phyloP scores from a whole-genome alignment of 805 yeast genomes.

The Nakazawaea laoshanensis region DNA sequence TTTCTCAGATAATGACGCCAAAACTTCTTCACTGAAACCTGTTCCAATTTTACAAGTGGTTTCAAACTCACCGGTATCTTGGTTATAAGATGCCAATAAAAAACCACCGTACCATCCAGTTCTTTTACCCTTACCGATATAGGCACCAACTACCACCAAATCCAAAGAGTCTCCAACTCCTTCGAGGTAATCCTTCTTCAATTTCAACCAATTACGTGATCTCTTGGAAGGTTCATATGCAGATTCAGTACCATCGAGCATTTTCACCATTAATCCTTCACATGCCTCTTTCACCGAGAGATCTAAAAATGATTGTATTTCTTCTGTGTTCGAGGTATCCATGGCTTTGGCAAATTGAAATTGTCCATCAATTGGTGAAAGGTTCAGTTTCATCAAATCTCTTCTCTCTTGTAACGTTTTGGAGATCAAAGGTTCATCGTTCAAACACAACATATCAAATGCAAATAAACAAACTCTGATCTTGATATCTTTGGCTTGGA shows the following conservation, averaged over 20 bases:
- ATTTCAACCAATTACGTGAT: conserved; percentile 89
- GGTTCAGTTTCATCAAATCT: conserved; percentile 41
- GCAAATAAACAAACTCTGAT: conserved; percentile 91
- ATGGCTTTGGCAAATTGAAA: conserved; percentile 72
- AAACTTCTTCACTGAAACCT: conserved; percentile 84
- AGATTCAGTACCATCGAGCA: conserved; percentile 73
- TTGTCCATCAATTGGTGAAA: conserved; percentile 62
- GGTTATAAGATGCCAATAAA: conserved; percentile 80
- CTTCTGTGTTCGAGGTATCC: conserved; percentile 63
- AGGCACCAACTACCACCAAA: conserved; percentile 89
- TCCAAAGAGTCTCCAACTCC: conserved; percentile 97
- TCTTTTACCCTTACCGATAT: conserved; percentile 88
- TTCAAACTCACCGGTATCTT: conserved; percentile 87
- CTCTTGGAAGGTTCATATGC: conserved; percentile 91
- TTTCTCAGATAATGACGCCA: conserved; percentile 48
- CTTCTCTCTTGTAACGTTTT: conserved; percentile 68
- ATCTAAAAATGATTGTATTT: conserved; percentile 77
- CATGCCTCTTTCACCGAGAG: conserved; percentile 84
- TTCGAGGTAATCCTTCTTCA: conserved; percentile 88
- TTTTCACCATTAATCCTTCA: conserved; percentile 95
- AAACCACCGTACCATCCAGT: conserved; percentile 96
- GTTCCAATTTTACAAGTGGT: conserved; percentile 97
- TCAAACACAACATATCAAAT: conserved; percentile 73
- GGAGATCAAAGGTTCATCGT: conserved; percentile 64
- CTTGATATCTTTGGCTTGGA: conserved; percentile 76